phyloP scores from a whole-genome alignment of 768 basidiomycete genomes.

The Rhizopogon vinicolor region DNA sequence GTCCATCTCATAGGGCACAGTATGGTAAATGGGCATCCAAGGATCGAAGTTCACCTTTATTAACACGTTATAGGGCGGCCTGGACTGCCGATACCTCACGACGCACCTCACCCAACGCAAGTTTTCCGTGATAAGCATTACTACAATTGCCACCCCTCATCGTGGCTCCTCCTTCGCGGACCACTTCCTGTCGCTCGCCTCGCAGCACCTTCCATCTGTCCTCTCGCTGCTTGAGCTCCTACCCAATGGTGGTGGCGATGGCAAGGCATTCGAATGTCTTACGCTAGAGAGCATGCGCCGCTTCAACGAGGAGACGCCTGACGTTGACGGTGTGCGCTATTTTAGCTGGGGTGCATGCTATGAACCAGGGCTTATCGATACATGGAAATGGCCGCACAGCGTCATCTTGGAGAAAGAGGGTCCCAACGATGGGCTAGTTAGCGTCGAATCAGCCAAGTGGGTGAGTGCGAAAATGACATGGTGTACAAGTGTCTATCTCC shows the following conservation, averaged over 20 bases:
- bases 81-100: slow-evolving; percentile 88
- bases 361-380: slow-evolving; percentile 85
- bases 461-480: slow-evolving; percentile 24
- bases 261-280: slow-evolving; percentile 87
- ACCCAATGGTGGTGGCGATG: slow-evolving; percentile 92
- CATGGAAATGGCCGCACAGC: slow-evolving; percentile 77
- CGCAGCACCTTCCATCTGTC: slow-evolving; percentile 59
- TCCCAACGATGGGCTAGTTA: slow-evolving; percentile 92
- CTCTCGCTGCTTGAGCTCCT: slow-evolving; percentile 75
- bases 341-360: slow-evolving; percentile 95
- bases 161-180: slow-evolving; percentile 92
- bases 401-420: slow-evolving; percentile 86
- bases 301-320: slow-evolving; percentile 86
- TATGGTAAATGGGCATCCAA: slow-evolving; percentile 44
- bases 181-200: slow-evolving; percentile 78
- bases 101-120: slow-evolving; percentile 74
- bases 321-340: slow-evolving; percentile 76
- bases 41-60: neutral
- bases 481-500: neutral
- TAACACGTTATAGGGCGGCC: slow-evolving; percentile 64
- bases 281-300: slow-evolving; percentile 79
- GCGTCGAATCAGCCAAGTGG: slow-evolving; percentile 85
- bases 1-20: slow-evolving; percentile 91
- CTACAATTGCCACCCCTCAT: slow-evolving; percentile 94
- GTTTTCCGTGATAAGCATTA: slow-evolving; percentile 82